phyloP scores from a whole-genome alignment of 2,329 filamentous ascomycete species.

The Calycina herbarum region DNA sequence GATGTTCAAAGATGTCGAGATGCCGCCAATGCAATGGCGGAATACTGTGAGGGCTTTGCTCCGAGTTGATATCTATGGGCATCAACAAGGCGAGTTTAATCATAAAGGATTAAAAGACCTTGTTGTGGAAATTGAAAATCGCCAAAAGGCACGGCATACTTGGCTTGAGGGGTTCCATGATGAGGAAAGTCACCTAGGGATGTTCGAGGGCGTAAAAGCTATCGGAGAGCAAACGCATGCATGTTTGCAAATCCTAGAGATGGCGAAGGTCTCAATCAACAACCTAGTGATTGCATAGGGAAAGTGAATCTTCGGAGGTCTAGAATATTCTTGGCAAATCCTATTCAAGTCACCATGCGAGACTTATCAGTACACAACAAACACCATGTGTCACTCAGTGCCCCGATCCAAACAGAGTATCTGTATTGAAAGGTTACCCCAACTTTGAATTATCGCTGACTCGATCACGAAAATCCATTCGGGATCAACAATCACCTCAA shows the following conservation, averaged over 20 bases:
- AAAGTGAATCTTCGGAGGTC: not conserved
- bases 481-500: no score
- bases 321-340: not conserved
- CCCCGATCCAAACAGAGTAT: no score
- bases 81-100: slow-evolving; percentile 34
- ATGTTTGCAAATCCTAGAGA: slow-evolving; percentile 54
- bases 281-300: slow-evolving; percentile 50
- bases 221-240: slow-evolving; percentile 41
- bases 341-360: not conserved
- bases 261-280: slow-evolving; percentile 55
- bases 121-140: slow-evolving; percentile 52
- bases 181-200: slow-evolving; percentile 27
- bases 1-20: slow-evolving; percentile 44
- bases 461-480: no score
- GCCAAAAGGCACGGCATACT: slow-evolving; percentile 50
- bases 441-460: no score
- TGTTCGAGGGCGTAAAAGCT: slow-evolving; percentile 39
- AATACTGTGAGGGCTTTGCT: slow-evolving; percentile 54
- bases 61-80: slow-evolving; percentile 58
- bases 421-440: no score
- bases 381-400: no score
- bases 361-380: not conserved
- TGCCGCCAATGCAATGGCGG: slow-evolving; percentile 57
- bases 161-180: slow-evolving; percentile 47
- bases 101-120: slow-evolving; percentile 57